Evolutionary conservation across 495 filamentous ascomycete species (phyloP).

Genomic region (Aspergillus asperescens): DNA sequence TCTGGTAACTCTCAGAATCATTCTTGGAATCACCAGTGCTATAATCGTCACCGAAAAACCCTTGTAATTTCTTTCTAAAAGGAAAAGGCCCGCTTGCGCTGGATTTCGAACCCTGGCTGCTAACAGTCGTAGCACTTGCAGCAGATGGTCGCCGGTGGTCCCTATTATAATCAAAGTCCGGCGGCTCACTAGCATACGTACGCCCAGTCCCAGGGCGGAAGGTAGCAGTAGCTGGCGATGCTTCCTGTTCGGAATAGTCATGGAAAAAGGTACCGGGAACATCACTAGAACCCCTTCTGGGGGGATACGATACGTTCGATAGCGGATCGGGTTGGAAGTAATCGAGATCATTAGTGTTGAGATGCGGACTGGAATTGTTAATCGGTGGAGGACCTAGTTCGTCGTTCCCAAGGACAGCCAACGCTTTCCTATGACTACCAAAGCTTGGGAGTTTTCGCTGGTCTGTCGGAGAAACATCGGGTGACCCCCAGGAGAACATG

Average conservation of each 20-base stretch:
- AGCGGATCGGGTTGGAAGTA: conserved; percentile 34
- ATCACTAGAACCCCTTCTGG: conserved; percentile 30
- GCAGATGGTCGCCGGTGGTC: conserved; percentile 84
- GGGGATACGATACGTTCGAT: conserved; percentile 31
- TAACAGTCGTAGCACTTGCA: conserved; percentile 81
- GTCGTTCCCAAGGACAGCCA: conserved; percentile 30
- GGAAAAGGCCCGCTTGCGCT: conserved; percentile 63
- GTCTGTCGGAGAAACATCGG: conserved; percentile 43
- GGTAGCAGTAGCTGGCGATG: conserved; percentile 56
- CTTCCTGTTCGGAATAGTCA: conserved; percentile 39
- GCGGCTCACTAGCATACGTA: conserved; percentile 60
- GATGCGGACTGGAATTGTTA: conserved; percentile 22
- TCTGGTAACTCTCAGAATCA: conserved; percentile 61
- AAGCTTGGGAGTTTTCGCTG: conserved; percentile 38
- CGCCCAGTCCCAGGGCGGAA: conserved; percentile 61
- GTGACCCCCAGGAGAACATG: conserved; percentile 42
- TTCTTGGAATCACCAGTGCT: conserved; percentile 57
- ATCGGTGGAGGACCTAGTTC: conserved; percentile 26
- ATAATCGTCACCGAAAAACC: conserved; percentile 85
- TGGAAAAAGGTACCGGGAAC: conserved; percentile 39
- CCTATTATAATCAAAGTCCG: conserved; percentile 57
- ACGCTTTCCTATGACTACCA: conserved; percentile 36
- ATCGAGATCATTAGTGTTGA: conserved; percentile 23
- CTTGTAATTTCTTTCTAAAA: conserved; percentile 70
- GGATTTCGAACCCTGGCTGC: conserved; percentile 83